Conservation (phyloP, 2,329 filamentous ascomycete genomes). For the Botrytis elliptica region DNA sequence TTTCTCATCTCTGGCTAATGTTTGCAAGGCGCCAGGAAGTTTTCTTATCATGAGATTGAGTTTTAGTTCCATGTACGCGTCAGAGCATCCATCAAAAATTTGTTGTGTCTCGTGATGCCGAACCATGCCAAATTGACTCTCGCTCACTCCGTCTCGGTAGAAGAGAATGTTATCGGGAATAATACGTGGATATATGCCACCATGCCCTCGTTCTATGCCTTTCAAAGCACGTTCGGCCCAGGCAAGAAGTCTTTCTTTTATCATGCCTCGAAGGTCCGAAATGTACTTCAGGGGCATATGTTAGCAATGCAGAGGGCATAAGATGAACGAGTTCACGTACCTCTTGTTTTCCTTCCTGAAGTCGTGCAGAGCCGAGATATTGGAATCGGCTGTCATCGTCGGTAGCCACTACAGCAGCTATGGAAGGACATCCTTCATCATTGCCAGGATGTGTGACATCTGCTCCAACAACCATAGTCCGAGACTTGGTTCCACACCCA, state of each 20-base stretch:
- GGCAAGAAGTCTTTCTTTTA: background rate
- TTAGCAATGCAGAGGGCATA: background rate
- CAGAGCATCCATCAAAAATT: background rate
- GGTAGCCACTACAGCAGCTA: background rate
- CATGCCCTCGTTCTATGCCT: too few species aligned
- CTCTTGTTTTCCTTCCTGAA: conserved; percentile 4
- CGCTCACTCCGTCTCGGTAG: conserved; percentile 2
- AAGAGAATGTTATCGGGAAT: background rate
- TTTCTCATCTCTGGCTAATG: background rate
- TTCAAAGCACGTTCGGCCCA: background rate
- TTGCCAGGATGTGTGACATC: conserved; percentile 9
- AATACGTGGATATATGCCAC: background rate
- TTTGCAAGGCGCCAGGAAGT: background rate
- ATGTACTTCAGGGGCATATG: background rate
- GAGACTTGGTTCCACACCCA: background rate
- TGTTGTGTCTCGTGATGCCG: background rate
- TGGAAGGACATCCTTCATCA: background rate
- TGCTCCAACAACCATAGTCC: background rate
- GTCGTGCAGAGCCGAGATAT: conserved; percentile 1
- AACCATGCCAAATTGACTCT: conserved; percentile 1
- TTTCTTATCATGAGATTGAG: too few species aligned
- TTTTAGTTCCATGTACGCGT: background rate
- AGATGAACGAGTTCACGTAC: background rate
- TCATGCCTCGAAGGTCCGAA: background rate
- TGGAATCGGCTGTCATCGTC: background rate